Percentiles rank a stretch among this genome's conserved stretches.
Conservation (phyloP, 2,329 filamentous ascomycete species). For the Fusarium fujikuroi region DNA sequence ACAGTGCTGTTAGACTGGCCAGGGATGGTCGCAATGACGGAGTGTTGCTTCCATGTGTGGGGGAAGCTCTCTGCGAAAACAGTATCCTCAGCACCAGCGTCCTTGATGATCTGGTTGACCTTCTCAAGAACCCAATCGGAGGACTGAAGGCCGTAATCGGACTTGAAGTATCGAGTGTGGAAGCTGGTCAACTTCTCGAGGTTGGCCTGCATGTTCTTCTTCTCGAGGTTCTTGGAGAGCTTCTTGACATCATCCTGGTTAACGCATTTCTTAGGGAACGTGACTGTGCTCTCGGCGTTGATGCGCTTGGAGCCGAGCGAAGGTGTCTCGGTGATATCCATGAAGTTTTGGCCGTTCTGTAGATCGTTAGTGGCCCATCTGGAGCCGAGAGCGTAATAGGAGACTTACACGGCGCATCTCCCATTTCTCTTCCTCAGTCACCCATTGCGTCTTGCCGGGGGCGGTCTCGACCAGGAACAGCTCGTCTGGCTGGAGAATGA, state of each 20-base stretch:
- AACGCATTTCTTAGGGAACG: conserved; percentile 74
- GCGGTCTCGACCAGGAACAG: conserved; percentile 81
- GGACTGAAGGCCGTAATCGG: conserved; percentile 81
- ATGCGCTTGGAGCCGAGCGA: conserved; percentile 63
- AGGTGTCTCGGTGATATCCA: conserved; percentile 87
- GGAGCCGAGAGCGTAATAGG: neutral
- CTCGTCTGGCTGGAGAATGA: conserved; percentile 57
- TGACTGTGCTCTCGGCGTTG: conserved; percentile 49
- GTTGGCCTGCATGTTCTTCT: conserved; percentile 79
- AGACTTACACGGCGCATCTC: conserved; percentile 78
- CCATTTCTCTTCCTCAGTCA: conserved; percentile 97
- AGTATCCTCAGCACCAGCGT: conserved; percentile 74
- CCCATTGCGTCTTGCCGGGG: conserved; percentile 85
- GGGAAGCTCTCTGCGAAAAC: conserved; percentile 79
- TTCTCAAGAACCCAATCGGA: conserved; percentile 86
- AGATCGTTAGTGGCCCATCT: conserved; percentile 5
- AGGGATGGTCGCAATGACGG: conserved; percentile 90
- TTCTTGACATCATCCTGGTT: conserved; percentile 74
- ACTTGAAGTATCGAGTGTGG: conserved; percentile 86
- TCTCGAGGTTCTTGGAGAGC: conserved; percentile 75
- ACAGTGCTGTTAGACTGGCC: conserved; percentile 86
- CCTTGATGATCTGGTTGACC: conserved; percentile 76
- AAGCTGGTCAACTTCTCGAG: conserved; percentile 82
- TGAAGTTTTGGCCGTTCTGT: conserved; percentile 86
- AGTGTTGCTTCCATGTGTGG: conserved; percentile 90